phyloP scores from a whole-genome alignment of 768 basidiomycete genomes.

The Tricholoma sp. region DNA sequence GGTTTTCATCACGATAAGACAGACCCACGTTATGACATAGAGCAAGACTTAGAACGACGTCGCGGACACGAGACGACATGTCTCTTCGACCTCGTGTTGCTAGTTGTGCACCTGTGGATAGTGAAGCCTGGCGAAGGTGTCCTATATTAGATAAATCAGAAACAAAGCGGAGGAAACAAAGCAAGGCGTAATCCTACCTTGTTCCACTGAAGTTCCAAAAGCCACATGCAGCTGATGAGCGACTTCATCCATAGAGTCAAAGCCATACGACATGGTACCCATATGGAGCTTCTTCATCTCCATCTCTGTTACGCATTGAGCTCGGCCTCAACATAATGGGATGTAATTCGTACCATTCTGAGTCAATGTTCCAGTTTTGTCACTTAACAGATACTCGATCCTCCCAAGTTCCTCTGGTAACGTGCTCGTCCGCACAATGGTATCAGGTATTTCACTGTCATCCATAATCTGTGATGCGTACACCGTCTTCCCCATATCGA shows the following conservation, averaged over 20 bases:
- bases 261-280: conserved; percentile 97
- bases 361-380: conserved; percentile 97
- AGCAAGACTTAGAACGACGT: conserved; percentile 89
- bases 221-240: conserved; percentile 85
- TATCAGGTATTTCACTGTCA: conserved; percentile 87
- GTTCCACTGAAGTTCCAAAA: conserved; percentile 64
- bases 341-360: conserved; percentile 74
- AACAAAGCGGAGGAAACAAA: neutral
- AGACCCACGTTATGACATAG: conserved; percentile 88
- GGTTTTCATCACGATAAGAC: neutral
- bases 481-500: conserved; percentile 99
- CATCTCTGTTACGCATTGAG: conserved; percentile 65
- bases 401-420: conserved; percentile 94
- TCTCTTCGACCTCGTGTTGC: conserved; percentile 85
- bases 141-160: conserved; percentile 12
- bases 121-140: conserved; percentile 48
- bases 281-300: conserved; percentile 99
- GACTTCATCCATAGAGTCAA: conserved; percentile 99
- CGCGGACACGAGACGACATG: conserved; percentile 90
- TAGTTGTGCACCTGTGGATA: conserved; percentile 75
- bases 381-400: conserved; percentile 92
- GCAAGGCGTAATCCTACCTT: conserved; percentile 31
- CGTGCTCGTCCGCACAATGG: conserved; percentile 96
- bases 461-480: conserved; percentile 95
- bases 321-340: neutral